Percentiles rank a stretch among this genome's conserved stretches.
phyloP scores from a whole-genome alignment of 2,329 filamentous ascomycete genomes.

The Claviceps maximensis region DNA sequence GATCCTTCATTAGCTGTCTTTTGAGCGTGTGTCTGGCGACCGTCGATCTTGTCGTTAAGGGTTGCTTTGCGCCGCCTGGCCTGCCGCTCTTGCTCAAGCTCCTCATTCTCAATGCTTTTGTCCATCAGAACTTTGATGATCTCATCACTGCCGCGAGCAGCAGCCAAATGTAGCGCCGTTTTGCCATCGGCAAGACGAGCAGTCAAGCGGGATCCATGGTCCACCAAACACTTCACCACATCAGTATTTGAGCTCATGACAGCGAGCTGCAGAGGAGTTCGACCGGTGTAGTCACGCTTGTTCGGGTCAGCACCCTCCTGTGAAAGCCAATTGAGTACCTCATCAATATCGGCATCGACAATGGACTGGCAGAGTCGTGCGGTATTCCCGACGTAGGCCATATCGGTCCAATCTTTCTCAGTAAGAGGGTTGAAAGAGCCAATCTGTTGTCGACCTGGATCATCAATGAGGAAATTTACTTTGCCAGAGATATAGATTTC shows the following conservation, averaged over 20 bases:
- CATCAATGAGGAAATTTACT: slow-evolving; percentile 63
- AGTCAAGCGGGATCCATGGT: slow-evolving; percentile 59
- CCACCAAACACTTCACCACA: slow-evolving; percentile 57
- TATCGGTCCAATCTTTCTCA: slow-evolving; percentile 76
- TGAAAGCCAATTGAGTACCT: slow-evolving; percentile 55
- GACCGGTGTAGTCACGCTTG: slow-evolving; percentile 62
- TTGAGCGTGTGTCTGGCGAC: slow-evolving; percentile 5
- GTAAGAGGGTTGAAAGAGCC: slow-evolving; percentile 68
- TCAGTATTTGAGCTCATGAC: slow-evolving; percentile 53
- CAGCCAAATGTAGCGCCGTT: slow-evolving; percentile 73
- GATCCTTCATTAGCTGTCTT: not conserved
- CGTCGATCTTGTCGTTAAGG: slow-evolving; percentile 7
- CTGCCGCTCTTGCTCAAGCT: slow-evolving; percentile 46
- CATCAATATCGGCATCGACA: slow-evolving; percentile 56
- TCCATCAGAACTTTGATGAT: slow-evolving; percentile 62
- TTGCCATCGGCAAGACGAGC: slow-evolving; percentile 65
- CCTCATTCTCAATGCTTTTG: slow-evolving; percentile 63
- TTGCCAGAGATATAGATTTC: slow-evolving; percentile 66
- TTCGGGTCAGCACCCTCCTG: slow-evolving; percentile 60
- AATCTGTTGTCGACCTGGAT: slow-evolving; percentile 64
- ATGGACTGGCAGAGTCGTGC: slow-evolving; percentile 69
- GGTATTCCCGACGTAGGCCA: slow-evolving; percentile 78
- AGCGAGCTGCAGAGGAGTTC: slow-evolving; percentile 68
- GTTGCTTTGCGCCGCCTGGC: slow-evolving; percentile 32
- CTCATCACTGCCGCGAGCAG: slow-evolving; percentile 50